Evolutionary conservation across 192 early-diverging fungal species (phyloP), one percentile per base, ranked within the genome.

Genomic region (Coemansia sp.): DNA sequence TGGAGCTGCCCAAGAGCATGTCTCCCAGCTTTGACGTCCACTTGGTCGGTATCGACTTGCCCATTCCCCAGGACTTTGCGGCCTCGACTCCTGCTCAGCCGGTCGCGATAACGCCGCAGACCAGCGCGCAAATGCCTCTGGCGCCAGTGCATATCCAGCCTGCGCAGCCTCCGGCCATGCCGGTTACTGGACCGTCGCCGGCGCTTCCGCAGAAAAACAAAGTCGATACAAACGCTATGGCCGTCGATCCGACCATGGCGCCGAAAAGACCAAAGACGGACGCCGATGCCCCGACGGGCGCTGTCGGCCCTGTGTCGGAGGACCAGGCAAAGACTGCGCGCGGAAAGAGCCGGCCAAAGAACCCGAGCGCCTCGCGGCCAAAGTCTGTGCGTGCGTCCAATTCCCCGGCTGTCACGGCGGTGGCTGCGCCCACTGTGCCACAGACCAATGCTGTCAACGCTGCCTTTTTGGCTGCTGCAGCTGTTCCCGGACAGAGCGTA

Each of bases 1-100:
- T 76, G 36, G 79, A 69, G 51, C 60, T 82, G 41, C 79, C 79
- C 6, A 43, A 64, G 45, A 54, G 60, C 46, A 76, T 82, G 74
- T 82, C 74, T 56, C 79, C 74, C 2, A 58, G 10, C 46, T 82
- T 82, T 70, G 74, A 76, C 19, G 67, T 67, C 4, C 79, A 60
- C 9, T 61, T 82, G 53, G 73, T 68, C 41, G 73, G 68, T 22
- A 82, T 82, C 43, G 73, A 75, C 27, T 38, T 82, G 54, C 67
- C 40, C 11, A 73, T 76, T 15, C 70, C 79, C 31, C 70, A 58
- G 10, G 74, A 82, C 41, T 49, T 66, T 56, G 40, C 59, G 8
- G 60, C 62, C 7, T 41, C 25, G 25, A 36, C 57, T 1, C 7
- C 56, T 58, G 19, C 35, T 3, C 56, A 35, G 19, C 60, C 63